These are phyloP conservation scores for Sutorius eximius DNA, from an alignment of 1,284 basidiomycete genomes.

Conservation along the genomic window DNA sequence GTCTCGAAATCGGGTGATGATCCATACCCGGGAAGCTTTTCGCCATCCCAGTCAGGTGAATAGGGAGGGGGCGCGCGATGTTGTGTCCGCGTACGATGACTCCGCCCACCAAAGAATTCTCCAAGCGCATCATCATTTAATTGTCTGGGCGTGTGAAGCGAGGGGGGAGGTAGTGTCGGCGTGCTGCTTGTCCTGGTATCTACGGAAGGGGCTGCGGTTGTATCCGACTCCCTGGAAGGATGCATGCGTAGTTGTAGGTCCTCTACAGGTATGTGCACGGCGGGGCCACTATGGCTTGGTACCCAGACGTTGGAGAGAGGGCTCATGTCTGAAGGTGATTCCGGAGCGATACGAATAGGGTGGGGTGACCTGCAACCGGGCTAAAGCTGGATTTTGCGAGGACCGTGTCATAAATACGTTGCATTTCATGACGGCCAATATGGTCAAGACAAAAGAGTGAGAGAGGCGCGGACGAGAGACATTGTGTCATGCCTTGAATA, in stretches of 20 bases:
- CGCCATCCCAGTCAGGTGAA: constrained; percentile 31
- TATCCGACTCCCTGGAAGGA: constrained; percentile 24
- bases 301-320: constrained; percentile 8
- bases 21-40: constrained; percentile 31
- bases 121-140: constrained; percentile 30
- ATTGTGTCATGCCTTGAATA: neutral
- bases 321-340: constrained; percentile 14
- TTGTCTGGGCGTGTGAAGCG: constrained; percentile 29
- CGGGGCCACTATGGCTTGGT: constrained; percentile 1
- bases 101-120: constrained; percentile 34
- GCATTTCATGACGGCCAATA: constrained; percentile 13
- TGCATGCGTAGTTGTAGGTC: constrained; percentile 27
- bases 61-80: constrained; percentile 30
- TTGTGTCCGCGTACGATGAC: constrained; percentile 26
- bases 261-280: constrained; percentile 10
- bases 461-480: neutral
- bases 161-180: constrained; percentile 25
- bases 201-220: constrained; percentile 17
- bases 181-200: constrained; percentile 17
- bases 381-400: neutral
- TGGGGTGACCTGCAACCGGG: constrained; percentile 17
- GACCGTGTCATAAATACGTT: constrained; percentile 26
- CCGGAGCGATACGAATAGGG: neutral
- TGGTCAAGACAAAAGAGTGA: constrained; percentile 30
- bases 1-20: constrained; percentile 16